Evolutionary conservation across 129 eudicot genomes (phyloP), one percentile per base, ranked within the genome.

Genomic region (Pittosporum tobira): DNA sequence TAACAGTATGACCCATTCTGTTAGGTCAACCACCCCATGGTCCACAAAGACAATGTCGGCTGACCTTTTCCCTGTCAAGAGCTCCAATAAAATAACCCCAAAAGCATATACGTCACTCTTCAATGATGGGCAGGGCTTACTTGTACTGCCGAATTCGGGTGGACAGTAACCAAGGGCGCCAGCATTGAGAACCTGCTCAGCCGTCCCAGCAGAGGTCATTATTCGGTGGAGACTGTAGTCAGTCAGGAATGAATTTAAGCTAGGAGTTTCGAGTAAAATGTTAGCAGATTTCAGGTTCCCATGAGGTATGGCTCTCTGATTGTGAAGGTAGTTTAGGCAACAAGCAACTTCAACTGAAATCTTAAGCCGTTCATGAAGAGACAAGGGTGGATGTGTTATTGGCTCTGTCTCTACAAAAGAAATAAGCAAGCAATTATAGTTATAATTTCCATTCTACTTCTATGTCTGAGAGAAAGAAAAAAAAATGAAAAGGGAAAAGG

Each of bases 161-260:
- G 94, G 87, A 20, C 78, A 73, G 62, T 84, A 84, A 19, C 96
- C 94, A 7, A 88, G 82, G 34, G 84, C 85, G 21, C 94, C 82
- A 5, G 96, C 90, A 52, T 79, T 79, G 31, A 84, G 79, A 18
- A 84, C 89, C 72, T 88, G 96, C 66, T 84, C 89, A 12, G 94
- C 71, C 36, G 87, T 88, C 40, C 96, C 96, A 5, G 84, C 73
- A 54, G 94, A 73, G 53, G 88, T 84, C 77, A 88, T 67, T 18
- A 84, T 54, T n/a, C 96, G 82, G 64, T 88, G 96, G 62, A 88
- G 96, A 48, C 88, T 78, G 73, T 88, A 84, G 65, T 88, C 94
- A 8, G 85, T 81, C 38, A 88, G 37, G 43, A 84, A 74, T 2
- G 76, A 79, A 55, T 70, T 74, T 73, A 63, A 63, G 69, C 51